phyloP scores from a whole-genome alignment of 2,329 filamentous ascomycete genomes.

The Lojkania enalia region DNA sequence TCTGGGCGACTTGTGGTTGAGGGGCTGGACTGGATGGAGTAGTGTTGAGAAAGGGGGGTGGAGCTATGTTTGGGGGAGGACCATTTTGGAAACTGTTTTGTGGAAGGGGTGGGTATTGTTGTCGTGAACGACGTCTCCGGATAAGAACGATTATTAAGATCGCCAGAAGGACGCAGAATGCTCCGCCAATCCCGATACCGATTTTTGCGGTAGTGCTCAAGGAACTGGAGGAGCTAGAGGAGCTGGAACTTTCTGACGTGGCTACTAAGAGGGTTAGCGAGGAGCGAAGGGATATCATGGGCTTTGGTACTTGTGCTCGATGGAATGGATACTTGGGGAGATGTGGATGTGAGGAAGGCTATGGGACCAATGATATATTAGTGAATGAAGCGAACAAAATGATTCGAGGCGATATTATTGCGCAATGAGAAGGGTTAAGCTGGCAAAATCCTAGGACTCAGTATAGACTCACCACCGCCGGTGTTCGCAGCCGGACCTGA shows the following conservation, averaged over 20 bases:
- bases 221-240: background rate
- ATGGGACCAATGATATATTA: no score
- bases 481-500: constrained; percentile 6
- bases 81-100: constrained; percentile 1
- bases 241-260: background rate
- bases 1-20: constrained; percentile 11
- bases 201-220: constrained; percentile 18
- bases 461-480: background rate
- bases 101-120: constrained; percentile 6
- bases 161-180: constrained; percentile 17
- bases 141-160: constrained; percentile 15
- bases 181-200: constrained; percentile 18
- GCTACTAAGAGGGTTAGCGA: background rate
- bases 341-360: no score
- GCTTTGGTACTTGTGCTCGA: no score
- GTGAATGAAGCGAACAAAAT: no score
- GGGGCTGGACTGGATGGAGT: constrained; percentile 12
- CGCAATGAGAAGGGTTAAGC: no score
- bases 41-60: constrained; percentile 11
- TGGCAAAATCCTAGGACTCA: no score
- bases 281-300: no score
- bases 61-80: constrained; percentile 8
- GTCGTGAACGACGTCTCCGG: constrained; percentile 9
- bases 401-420: no score
- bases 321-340: no score